phyloP scores from a whole-genome alignment of 139 green algal species.

The Haematococcus sp. region DNA sequence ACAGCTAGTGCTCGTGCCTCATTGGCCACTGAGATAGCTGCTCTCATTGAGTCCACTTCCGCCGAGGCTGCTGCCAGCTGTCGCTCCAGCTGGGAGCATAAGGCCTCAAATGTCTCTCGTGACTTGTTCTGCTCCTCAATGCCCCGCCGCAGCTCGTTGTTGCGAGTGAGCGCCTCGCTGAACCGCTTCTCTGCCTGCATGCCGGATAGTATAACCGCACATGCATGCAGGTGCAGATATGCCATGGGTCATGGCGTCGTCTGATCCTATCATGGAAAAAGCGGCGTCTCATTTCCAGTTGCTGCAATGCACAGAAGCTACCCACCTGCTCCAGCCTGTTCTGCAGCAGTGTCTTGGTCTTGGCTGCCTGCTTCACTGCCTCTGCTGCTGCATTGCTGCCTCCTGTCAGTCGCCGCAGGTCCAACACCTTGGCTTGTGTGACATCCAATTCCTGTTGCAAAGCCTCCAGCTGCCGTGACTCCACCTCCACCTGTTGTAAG shows the following conservation, averaged over 20 bases:
- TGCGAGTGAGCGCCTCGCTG: conserved; percentile 32
- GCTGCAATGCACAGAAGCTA: no score
- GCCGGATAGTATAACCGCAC: background rate
- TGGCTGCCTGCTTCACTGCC: conserved; percentile 5
- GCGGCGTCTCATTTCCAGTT: no score
- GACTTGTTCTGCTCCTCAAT: conserved; percentile 34
- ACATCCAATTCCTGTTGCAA: conserved; percentile 44
- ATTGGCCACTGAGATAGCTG: background rate
- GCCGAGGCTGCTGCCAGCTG: conserved; percentile 16
- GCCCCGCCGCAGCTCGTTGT: conserved; percentile 31
- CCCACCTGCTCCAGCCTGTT: conserved; percentile 25
- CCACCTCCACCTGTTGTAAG: conserved; percentile 36
- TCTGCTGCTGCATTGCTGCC: conserved; percentile 2
- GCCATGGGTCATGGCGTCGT: no score
- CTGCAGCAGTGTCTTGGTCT: conserved; percentile 12
- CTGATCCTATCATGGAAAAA: no score
- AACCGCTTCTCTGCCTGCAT: conserved; percentile 26
- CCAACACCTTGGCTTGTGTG: conserved; percentile 36
- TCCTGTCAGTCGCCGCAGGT: background rate
- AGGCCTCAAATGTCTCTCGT: background rate
- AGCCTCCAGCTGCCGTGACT: conserved; percentile 38
- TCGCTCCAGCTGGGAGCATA: conserved; percentile 28
- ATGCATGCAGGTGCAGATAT: no score
- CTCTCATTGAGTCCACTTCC: conserved; percentile 5
- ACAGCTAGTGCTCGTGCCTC: conserved; percentile 21